Percentiles rank a stretch among this genome's conserved stretches.
phyloP scores from a whole-genome alignment of 352 stramenopile species.

The Pythium coloratum region DNA sequence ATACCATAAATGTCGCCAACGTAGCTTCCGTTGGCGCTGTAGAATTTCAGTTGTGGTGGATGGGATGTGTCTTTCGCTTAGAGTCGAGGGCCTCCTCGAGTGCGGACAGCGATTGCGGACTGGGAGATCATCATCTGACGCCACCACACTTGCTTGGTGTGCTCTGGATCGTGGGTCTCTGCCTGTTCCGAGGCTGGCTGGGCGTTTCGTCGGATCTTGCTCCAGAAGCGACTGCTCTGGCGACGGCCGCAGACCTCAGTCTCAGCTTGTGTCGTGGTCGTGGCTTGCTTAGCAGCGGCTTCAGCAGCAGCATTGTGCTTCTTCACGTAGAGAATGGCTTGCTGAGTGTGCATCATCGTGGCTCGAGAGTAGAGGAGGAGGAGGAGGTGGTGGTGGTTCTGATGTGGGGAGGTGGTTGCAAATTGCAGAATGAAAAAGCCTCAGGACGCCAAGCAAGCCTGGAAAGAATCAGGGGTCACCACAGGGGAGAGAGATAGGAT shows the following conservation, averaged over 20 bases:
- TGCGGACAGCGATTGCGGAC: neutral
- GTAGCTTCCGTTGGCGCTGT: neutral
- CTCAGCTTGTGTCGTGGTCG: neutral
- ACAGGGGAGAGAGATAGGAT: neutral
- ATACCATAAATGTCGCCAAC: neutral
- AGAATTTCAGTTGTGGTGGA: neutral
- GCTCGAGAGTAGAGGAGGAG: too few species aligned
- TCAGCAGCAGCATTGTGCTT: slow-evolving; percentile 3
- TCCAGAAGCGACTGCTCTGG: slow-evolving; percentile 1
- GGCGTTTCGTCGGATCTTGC: neutral
- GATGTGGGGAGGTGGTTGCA: neutral
- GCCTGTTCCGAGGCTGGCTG: neutral
- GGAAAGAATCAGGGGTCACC: neutral
- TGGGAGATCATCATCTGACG: slow-evolving; percentile 18
- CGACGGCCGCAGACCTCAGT: neutral
- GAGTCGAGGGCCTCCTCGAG: neutral
- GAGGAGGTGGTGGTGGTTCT: neutral
- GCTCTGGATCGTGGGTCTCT: neutral
- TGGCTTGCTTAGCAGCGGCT: neutral
- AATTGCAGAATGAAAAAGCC: slow-evolving; percentile 4
- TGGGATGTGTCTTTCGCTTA: neutral
- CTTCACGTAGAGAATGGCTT: slow-evolving; percentile 4
- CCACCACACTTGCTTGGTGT: slow-evolving; percentile 8
- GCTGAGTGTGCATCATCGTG: slow-evolving; percentile 3
- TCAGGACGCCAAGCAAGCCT: neutral